Evolutionary conservation across 805 yeast species (phyloP).

Genomic region (Metschnikowia borealis): DNA sequence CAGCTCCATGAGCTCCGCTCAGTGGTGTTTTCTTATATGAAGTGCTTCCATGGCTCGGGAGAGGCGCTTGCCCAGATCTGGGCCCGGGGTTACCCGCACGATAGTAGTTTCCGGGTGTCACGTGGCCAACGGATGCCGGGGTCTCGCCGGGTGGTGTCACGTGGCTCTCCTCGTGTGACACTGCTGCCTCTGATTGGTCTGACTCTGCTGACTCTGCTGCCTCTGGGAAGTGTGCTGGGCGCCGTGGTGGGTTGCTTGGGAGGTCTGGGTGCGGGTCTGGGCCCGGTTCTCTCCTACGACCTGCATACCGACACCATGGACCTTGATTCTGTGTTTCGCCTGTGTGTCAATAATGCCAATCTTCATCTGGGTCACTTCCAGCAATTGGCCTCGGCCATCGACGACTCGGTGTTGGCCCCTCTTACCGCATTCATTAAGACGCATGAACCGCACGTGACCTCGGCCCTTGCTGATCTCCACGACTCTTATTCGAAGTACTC

Average conservation of each 20-base stretch:
- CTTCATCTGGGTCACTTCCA: conserved; percentile 17
- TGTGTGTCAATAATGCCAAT: conserved; percentile 9
- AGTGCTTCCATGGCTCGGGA: conserved; percentile 32
- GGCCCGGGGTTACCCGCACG: conserved; percentile 21
- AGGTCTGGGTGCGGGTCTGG: no score
- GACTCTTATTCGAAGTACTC: conserved; percentile 26
- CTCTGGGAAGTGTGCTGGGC: no score
- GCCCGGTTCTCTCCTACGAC: background rate
- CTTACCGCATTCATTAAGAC: conserved; percentile 33
- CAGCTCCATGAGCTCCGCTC: conserved; percentile 40
- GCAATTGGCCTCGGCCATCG: conserved; percentile 31
- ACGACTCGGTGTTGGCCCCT: conserved; percentile 29
- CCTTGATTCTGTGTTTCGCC: conserved; percentile 14
- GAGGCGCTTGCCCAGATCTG: conserved; percentile 29
- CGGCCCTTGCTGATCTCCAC: conserved; percentile 21
- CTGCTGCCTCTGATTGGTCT: no score
- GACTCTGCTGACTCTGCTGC: no score
- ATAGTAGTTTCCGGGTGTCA: conserved; percentile 21
- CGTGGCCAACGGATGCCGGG: conserved; percentile 9
- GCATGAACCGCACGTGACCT: conserved; percentile 32
- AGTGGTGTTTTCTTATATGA: conserved; percentile 35
- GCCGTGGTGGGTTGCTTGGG: no score
- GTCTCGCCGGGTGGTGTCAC: background rate
- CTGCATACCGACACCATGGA: conserved; percentile 4
- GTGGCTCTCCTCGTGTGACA: background rate